Evolutionary conservation across 805 yeast genomes (phyloP).

Genomic region (Ogataea dorogensis): DNA sequence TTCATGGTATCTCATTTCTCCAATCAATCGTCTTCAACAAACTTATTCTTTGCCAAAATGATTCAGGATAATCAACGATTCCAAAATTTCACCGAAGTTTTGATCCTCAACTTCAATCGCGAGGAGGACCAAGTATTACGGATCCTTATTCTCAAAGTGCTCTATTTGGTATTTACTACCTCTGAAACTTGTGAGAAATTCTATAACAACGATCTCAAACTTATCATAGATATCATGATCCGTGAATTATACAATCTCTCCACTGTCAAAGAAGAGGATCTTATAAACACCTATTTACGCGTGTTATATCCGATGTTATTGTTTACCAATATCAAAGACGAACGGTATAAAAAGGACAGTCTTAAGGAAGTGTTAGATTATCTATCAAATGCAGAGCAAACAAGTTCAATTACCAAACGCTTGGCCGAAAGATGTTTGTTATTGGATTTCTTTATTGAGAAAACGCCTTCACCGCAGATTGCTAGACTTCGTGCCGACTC

Average conservation of each 20-base stretch:
- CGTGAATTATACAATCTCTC: conserved; percentile 76
- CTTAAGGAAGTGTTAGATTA: conserved; percentile 50
- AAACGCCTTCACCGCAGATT: not conserved
- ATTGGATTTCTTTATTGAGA: conserved; percentile 19
- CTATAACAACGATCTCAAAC: conserved; percentile 81
- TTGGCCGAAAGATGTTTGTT: conserved; percentile 40
- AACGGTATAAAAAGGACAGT: conserved; percentile 58
- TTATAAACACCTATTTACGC: conserved; percentile 69
- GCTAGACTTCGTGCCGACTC: conserved; percentile 11
- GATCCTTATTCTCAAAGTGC: conserved; percentile 73
- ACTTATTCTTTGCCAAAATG: conserved; percentile 58
- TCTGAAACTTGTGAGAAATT: conserved; percentile 62
- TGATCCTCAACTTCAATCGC: conserved; percentile 76
- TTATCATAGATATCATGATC: conserved; percentile 76
- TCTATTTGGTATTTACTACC: conserved; percentile 71
- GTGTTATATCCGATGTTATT: conserved; percentile 70
- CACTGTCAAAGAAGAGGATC: conserved; percentile 47
- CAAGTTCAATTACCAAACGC: conserved; percentile 39
- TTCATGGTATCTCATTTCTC: conserved; percentile 62
- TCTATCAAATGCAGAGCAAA: conserved; percentile 40
- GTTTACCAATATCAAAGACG: conserved; percentile 57
- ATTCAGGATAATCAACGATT: conserved; percentile 42
- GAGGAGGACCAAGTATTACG: conserved; percentile 68
- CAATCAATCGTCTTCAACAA: conserved; percentile 24
- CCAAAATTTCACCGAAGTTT: conserved; percentile 60